phyloP scores from a whole-genome alignment of 163 green algal genomes.

The Scenedesmus sp. region DNA sequence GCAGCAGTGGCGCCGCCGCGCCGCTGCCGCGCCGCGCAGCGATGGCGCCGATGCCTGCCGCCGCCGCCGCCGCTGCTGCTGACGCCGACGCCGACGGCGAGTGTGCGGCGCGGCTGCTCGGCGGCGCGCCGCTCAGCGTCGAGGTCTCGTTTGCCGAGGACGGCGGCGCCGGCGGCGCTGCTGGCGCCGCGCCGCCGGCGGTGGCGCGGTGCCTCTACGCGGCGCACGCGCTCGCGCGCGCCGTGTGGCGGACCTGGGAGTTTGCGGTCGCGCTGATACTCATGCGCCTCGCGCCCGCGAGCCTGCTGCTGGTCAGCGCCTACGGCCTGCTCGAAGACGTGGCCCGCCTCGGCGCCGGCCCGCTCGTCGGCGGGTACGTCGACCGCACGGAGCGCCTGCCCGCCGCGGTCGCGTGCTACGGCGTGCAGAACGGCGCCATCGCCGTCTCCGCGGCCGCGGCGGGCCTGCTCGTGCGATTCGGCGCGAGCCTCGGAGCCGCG shows the following conservation, averaged over 20 bases:
- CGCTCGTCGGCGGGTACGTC: constrained; percentile 64
- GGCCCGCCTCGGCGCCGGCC: constrained; percentile 52
- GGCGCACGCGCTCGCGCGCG: constrained; percentile 36
- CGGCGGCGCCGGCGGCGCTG: background rate
- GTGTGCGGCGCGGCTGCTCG: no score
- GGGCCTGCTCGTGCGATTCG: constrained; percentile 28
- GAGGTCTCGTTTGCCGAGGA: no score
- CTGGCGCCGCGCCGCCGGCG: background rate
- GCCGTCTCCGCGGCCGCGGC: constrained; percentile 60
- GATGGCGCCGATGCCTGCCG: no score
- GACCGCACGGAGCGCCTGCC: constrained; percentile 55
- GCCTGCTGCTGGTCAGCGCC: constrained; percentile 67
- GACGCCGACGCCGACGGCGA: no score
- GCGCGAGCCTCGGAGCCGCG: no score
- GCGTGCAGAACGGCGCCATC: constrained; percentile 76
- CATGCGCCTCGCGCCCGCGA: constrained; percentile 72
- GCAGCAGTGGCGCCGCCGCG: no score
- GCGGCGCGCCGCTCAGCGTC: no score
- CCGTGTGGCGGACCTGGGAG: constrained; percentile 63
- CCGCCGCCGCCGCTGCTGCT: no score
- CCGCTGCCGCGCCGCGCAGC: no score
- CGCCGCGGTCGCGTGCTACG: constrained; percentile 63
- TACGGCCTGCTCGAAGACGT: constrained; percentile 78
- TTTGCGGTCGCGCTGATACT: constrained; percentile 79
- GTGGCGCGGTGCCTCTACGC: constrained; percentile 13